Evolutionary conservation across 2,329 filamentous ascomycete genomes (phyloP).

Genomic region (Xylariaceae sp.): DNA sequence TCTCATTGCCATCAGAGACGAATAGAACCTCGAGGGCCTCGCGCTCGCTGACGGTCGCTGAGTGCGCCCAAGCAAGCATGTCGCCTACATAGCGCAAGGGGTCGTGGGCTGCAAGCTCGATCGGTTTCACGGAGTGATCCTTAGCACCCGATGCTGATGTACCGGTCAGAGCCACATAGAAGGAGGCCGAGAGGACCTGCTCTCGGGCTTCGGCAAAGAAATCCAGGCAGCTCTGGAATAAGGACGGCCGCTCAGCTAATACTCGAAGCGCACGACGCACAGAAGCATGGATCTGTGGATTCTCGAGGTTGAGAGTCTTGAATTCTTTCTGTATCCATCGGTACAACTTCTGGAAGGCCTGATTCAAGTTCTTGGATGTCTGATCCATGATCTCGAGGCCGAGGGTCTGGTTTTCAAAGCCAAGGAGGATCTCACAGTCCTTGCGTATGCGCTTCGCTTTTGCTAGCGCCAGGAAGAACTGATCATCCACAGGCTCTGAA

Average conservation of each 20-base stretch:
- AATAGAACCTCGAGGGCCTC: conserved; percentile 91
- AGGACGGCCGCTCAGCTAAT: conserved; percentile 77
- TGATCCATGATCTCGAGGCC: conserved; percentile 90
- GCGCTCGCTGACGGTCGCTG: conserved; percentile 85
- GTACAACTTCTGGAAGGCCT: conserved; percentile 91
- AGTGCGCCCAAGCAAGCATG: conserved; percentile 97
- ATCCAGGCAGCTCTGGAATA: conserved; percentile 92
- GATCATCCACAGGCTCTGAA: conserved; percentile 76
- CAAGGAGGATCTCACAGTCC: conserved; percentile 84
- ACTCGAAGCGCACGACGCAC: conserved; percentile 81
- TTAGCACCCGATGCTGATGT: conserved; percentile 51
- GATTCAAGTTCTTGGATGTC: conserved; percentile 78
- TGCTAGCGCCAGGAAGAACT: conserved; percentile 71
- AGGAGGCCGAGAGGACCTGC: conserved; percentile 78
- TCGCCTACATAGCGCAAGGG: conserved; percentile 87
- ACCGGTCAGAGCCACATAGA: conserved; percentile 83
- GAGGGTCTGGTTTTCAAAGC: conserved; percentile 81
- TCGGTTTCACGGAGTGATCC: conserved; percentile 70
- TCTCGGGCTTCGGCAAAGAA: conserved; percentile 89
- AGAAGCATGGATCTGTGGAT: conserved; percentile 81
- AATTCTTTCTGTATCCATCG: conserved; percentile 94
- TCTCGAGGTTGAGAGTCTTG: conserved; percentile 86
- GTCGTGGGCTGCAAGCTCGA: conserved; percentile 90
- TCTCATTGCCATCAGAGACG: conserved; percentile 82
- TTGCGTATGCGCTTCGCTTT: conserved; percentile 82